Conservation (phyloP, 129 eudicot species). For the Rutidosis leptorrhynchoides region DNA sequence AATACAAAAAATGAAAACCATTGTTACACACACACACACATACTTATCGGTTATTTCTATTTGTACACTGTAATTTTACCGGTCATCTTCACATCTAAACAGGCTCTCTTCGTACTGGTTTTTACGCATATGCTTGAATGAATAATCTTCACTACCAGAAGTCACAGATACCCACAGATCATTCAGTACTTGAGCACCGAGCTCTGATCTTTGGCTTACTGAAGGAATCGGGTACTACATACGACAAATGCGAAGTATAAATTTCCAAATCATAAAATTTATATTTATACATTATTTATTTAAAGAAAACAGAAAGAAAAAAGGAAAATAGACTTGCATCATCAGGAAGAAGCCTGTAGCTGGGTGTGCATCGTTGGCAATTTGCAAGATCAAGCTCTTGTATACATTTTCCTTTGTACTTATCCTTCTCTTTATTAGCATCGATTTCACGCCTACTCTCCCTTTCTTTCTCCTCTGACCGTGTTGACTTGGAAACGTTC, state of each 20-base stretch:
- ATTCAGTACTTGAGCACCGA: conserved; percentile 85
- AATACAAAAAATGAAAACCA: background rate
- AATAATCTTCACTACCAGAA: conserved; percentile 98
- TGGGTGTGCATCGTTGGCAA: conserved; percentile 92
- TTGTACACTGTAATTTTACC: conserved; percentile 41
- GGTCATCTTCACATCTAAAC: conserved; percentile 97
- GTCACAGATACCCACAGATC: conserved; percentile 99
- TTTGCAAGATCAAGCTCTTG: conserved; percentile 93
- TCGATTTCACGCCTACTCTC: conserved; percentile 80
- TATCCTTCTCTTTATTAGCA: conserved; percentile 73
- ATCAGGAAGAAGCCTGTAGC: conserved; percentile 95
- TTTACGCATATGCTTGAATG: conserved; percentile 99
- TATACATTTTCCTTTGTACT: conserved; percentile 77
- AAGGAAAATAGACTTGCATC: conserved; percentile 70
- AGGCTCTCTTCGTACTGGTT: conserved; percentile 98
- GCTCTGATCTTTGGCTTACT: conserved; percentile 93
- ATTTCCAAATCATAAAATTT: background rate
- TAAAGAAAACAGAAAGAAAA: background rate
- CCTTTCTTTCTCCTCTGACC: conserved; percentile 76
- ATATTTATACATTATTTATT: background rate
- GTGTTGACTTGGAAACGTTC: conserved; percentile 62
- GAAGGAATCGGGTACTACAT: conserved; percentile 87
- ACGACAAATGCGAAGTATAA: conserved; percentile 15
- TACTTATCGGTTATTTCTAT: background rate
- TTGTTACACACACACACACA: background rate